These are phyloP conservation scores for Parsonsia alboflavescens DNA, from an alignment of 257 asterid genomes.

Conservation along the genomic window DNA sequence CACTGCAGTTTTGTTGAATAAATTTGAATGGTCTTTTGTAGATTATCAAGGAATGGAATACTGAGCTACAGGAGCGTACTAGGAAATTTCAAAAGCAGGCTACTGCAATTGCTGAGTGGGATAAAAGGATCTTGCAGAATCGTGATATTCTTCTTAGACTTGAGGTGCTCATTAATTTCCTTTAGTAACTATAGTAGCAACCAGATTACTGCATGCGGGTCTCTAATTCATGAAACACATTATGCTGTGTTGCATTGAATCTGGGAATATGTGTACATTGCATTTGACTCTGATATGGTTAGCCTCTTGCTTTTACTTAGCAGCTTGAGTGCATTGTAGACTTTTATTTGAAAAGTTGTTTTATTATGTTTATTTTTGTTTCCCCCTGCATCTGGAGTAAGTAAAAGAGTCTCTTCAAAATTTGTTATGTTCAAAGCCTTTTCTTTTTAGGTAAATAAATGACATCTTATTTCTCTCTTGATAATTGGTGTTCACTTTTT, in stretches of 20 bases:
- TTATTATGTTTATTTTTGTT: background rate
- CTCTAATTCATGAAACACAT: background rate
- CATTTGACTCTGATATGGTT: background rate
- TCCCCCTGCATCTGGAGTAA: too few relatives aligned
- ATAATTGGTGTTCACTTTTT: background rate
- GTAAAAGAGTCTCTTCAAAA: too few relatives aligned
- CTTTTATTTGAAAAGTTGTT: background rate
- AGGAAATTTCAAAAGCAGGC: conserved; percentile 87
- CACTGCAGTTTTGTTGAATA: background rate
- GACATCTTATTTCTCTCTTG: background rate
- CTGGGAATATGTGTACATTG: background rate
- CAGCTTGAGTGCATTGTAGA: background rate
- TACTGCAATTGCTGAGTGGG: conserved; percentile 97
- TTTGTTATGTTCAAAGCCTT: too few relatives aligned
- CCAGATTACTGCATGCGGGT: background rate
- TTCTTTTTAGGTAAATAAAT: background rate
- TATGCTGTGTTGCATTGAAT: background rate
- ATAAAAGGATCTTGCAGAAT: conserved; percentile 80
- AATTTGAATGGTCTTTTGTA: conserved; percentile 26
- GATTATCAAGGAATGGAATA: conserved; percentile 97
- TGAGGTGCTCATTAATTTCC: conserved; percentile 45
- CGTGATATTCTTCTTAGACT: conserved; percentile 89
- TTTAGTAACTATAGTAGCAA: background rate
- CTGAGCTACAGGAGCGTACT: conserved; percentile 91
- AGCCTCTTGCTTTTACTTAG: background rate